Evolutionary conservation across 257 asterid genomes (phyloP).

Genomic region (Solanum gracilifrons): DNA sequence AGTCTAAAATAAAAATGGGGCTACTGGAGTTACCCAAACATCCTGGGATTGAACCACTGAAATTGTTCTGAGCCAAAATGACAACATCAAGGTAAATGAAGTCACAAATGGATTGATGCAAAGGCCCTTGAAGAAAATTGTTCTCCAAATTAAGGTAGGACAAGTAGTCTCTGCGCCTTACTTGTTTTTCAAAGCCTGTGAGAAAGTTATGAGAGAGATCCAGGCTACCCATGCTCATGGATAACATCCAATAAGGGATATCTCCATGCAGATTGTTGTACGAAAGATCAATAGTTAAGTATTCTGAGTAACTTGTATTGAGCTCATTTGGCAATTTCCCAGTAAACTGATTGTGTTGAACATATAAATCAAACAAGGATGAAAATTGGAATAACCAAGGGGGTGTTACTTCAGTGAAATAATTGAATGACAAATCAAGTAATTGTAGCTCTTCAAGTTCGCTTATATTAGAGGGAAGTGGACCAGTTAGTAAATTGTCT

Average conservation of each 20-base stretch:
- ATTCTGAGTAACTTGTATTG: background rate
- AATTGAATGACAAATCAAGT: background rate
- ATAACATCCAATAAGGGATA: background rate
- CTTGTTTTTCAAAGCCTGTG: background rate
- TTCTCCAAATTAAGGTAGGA: background rate
- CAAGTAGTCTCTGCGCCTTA: background rate
- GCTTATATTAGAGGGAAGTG: background rate
- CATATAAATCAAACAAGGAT: background rate
- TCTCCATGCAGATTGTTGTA: background rate
- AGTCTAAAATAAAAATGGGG: too few relatives aligned
- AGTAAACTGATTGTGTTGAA: background rate
- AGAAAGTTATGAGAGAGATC: background rate
- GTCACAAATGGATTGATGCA: background rate
- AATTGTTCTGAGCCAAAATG: background rate
- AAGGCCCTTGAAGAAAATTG: background rate
- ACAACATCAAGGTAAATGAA: background rate
- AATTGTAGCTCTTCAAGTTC: background rate
- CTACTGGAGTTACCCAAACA: background rate
- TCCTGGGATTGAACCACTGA: background rate
- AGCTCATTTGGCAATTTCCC: background rate
- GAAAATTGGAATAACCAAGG: background rate
- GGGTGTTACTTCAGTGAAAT: background rate
- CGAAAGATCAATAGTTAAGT: background rate
- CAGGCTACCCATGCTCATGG: rapidly evolving
- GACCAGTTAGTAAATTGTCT: background rate